Base-by-base conservation (phyloP, 495 filamentous ascomycete genomes). In the Sordaria brevicollis region DNA sequence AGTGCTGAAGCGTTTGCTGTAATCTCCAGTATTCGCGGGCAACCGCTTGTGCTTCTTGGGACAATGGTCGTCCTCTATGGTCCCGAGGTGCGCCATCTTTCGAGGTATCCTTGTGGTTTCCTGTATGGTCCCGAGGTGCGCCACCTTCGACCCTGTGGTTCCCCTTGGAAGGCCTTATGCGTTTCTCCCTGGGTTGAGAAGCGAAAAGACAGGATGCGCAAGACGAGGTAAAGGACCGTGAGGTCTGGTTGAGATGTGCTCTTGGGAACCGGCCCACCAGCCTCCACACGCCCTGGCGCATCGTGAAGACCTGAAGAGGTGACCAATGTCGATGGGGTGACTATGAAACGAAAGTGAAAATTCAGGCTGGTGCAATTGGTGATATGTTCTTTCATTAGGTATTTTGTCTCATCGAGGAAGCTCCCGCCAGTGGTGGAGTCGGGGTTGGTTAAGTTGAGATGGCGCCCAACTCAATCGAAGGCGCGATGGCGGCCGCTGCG, bases 11-110 rank as follows among this genome's bases (percentile, higher is more conserved):
- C 33, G 39, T 15, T 34, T 41, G 69, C 43, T 65, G 70, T 43
- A 33, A 31, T 3, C 21, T 65, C 70, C 70, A 68, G 66, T 68
- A 68, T 11, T 39, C 66, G 19, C 66, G n/a, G n/a, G 70, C 70
- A 33, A 57, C 29, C 5, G 10, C 34, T 7, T 68, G 31, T 13
- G 66, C 66, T 21, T 33, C 41, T 17, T 19, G 31, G 21, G 70
- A 68, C 3, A 71, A n/a, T 4, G 39, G 43, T 5, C 5, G 25
- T 3, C 70, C 66, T 3, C 33, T 54, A 35, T 71, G 70, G 15
- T 71, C 70, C 5, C 36, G 65, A 5, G 35, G 49, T 19, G 2
- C 49, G 25, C 37, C 15, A 17, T 15, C 37, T 39, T 39, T 0
- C 37, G n/a, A n/a, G n/a, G n/a, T n/a, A n/a, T n/a, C 37, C 37